Evolutionary conservation across 768 basidiomycete species (phyloP).

Genomic region (Boletus reticuloceps): DNA sequence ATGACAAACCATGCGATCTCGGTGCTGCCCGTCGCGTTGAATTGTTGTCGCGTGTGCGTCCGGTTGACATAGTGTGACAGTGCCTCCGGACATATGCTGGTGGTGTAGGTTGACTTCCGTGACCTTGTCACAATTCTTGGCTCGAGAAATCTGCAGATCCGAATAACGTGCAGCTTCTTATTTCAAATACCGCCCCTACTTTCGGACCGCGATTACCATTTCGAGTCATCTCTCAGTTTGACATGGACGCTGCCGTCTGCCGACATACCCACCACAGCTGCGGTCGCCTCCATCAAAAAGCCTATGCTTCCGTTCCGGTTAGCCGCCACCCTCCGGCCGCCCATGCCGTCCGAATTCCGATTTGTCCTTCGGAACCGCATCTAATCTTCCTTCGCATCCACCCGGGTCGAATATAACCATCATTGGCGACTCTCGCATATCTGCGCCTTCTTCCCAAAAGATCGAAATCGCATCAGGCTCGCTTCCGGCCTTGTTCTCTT

Average conservation of each 20-base stretch:
- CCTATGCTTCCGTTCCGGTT: constrained; percentile 9
- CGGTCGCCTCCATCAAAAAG: constrained; percentile 18
- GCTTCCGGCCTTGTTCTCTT: constrained; percentile 9
- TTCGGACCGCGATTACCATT: constrained; percentile 12
- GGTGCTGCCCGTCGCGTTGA: not conserved
- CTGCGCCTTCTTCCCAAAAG: not conserved
- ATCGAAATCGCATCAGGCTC: constrained; percentile 16
- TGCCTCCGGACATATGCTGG: not conserved
- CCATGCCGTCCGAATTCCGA: constrained; percentile 1
- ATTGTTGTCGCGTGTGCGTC: constrained; percentile 1
- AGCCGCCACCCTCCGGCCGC: constrained; percentile 3
- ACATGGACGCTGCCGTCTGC: too few species aligned
- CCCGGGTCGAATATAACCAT: constrained; percentile 13
- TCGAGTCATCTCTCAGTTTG: not conserved
- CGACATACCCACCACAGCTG: constrained; percentile 1
- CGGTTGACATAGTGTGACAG: constrained; percentile 10
- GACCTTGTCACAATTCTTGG: constrained; percentile 4
- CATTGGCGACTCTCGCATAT: not conserved
- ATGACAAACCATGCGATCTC: constrained; percentile 18
- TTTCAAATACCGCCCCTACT: constrained; percentile 26
- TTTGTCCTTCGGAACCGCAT: constrained; percentile 27
- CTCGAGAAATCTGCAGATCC: constrained; percentile 31
- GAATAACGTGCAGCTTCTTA: constrained; percentile 32
- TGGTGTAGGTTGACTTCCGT: constrained; percentile 6
- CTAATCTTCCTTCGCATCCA: not conserved